Base-by-base conservation (phyloP, 768 basidiomycete species). In the Asterophora lycoperdoides region DNA sequence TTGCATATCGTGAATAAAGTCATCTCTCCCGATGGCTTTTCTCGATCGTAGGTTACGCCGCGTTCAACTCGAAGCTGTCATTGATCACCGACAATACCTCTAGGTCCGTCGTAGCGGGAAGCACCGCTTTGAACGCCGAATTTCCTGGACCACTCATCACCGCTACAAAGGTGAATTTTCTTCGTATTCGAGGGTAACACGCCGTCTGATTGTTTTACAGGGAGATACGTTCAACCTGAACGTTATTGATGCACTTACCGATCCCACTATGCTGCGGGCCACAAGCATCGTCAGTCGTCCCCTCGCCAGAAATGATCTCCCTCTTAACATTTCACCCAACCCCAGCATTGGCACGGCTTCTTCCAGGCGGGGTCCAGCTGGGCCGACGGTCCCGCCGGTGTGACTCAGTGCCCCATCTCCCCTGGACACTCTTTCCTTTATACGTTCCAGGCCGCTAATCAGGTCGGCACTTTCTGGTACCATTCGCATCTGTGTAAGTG, bases 321-420 rank as follows among this genome's bases (percentile, higher is more conserved):
- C 20, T 34, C 17, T 32, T 41, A 17, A 18, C 33, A 36, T 23
- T 23, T 42, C 18, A 28, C 10, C 44, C 52, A n/a, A n/a, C 8
- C 23, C 14, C 33, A 71, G 70, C 79, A 81, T 53, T 80, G 77
- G 77, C 79, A 80, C 54, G 79, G 79, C 2, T 55, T 80, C 41
- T 68, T 63, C 44, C 78, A 80, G 55, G 56, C 60, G 1, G 49
- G 53, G 3, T 70, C 72, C 5, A 74, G 68, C 47, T 74, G 64
- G 61, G 73, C 67, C 1, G 79, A 81, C 46, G 79, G 79, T 7
- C 52, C 64, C 1, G 60, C 62, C 2, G 55, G 64, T 37, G 64
- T 78, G 1, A 76, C 68, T 11, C 76, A 79, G 52, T 79, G 78
- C 54, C 77, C 78, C 0, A 76, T 78, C 36, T 54, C 65, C 0